Percentiles rank a stretch among this genome's conserved stretches.
Evolutionary conservation across 768 basidiomycete genomes (phyloP).

Genomic region (Daedalea quercina): DNA sequence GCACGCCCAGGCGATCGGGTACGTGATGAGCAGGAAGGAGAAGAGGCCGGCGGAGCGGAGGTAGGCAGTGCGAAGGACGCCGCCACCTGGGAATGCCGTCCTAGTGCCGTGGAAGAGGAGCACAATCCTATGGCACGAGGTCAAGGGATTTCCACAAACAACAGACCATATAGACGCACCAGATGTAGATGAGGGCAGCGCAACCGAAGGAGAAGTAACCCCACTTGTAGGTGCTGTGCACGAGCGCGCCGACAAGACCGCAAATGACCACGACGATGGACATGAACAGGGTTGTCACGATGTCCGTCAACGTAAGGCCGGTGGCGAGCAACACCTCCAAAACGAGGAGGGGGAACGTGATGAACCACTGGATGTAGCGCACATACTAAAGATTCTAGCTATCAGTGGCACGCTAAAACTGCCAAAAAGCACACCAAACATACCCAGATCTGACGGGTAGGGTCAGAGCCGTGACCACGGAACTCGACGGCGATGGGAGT

Average conservation of each 20-base stretch:
- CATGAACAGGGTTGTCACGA: constrained; percentile 39
- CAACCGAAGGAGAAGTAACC: constrained; percentile 41
- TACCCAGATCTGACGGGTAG: constrained; percentile 40
- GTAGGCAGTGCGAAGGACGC: constrained; percentile 21
- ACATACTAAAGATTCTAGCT: constrained; percentile 33
- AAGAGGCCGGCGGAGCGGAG: constrained; percentile 34
- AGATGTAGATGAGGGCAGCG: constrained; percentile 36
- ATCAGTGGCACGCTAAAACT: background rate
- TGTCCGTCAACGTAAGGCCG: constrained; percentile 38
- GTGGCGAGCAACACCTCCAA: constrained; percentile 40
- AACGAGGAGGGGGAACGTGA: constrained; percentile 45
- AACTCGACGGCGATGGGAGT: constrained; percentile 41
- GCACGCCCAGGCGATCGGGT: constrained; percentile 52
- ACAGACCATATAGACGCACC: constrained; percentile 11
- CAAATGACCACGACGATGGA: constrained; percentile 36
- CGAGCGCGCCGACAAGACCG: constrained; percentile 42
- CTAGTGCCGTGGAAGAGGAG: constrained; percentile 23
- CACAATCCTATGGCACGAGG: constrained; percentile 19
- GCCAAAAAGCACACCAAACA: constrained; percentile 5
- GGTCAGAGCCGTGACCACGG: constrained; percentile 21
- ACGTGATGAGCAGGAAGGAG: constrained; percentile 49
- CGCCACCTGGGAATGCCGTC: constrained; percentile 21
- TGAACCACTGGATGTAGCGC: constrained; percentile 46
- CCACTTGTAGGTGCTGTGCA: constrained; percentile 45
- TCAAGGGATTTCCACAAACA: background rate